Conservation (phyloP, 768 basidiomycete genomes). For the Boletus sp. region DNA sequence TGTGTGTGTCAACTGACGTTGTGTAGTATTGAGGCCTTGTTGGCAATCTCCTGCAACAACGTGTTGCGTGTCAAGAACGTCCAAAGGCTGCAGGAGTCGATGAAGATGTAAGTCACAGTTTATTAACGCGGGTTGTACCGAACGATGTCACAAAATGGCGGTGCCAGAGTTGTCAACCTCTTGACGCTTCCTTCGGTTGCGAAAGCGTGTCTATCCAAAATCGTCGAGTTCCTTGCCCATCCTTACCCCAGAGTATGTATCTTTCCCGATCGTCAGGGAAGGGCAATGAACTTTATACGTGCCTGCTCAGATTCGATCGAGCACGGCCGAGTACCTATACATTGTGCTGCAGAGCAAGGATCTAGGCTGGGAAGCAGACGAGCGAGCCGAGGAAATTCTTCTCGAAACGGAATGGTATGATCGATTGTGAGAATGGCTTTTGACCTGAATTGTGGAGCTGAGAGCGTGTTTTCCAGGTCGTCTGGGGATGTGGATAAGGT, state of each 20-base stretch:
- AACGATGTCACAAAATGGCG: conserved; percentile 13
- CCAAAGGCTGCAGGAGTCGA: conserved; percentile 74
- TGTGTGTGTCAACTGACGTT: conserved; percentile 10
- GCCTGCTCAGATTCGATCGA: conserved; percentile 61
- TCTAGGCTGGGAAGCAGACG: conserved; percentile 59
- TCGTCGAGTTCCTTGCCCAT: conserved; percentile 70
- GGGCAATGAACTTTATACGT: conserved; percentile 3
- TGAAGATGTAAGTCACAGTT: conserved; percentile 69
- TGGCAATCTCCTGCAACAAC: conserved; percentile 58
- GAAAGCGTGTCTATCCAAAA: conserved; percentile 39
- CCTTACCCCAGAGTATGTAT: conserved; percentile 70
- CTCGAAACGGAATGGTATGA: conserved; percentile 82
- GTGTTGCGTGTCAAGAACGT: conserved; percentile 72
- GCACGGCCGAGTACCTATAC: conserved; percentile 82
- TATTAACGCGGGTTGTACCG: conserved; percentile 12
- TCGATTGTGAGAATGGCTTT: conserved; percentile 3
- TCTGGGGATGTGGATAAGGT: conserved; percentile 38
- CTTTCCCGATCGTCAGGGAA: conserved; percentile 9
- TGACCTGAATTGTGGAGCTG: conserved; percentile 20
- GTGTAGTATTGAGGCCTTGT: conserved; percentile 50
- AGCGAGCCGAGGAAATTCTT: conserved; percentile 57
- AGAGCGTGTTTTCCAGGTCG: conserved; percentile 43
- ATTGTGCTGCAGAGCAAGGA: conserved; percentile 70
- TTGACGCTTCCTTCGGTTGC: conserved; percentile 48
- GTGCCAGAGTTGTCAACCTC: conserved; percentile 59